These are phyloP conservation scores for Colletotrichum sp. DNA, from an alignment of 2,329 filamentous ascomycete species.

Conservation along the genomic window DNA sequence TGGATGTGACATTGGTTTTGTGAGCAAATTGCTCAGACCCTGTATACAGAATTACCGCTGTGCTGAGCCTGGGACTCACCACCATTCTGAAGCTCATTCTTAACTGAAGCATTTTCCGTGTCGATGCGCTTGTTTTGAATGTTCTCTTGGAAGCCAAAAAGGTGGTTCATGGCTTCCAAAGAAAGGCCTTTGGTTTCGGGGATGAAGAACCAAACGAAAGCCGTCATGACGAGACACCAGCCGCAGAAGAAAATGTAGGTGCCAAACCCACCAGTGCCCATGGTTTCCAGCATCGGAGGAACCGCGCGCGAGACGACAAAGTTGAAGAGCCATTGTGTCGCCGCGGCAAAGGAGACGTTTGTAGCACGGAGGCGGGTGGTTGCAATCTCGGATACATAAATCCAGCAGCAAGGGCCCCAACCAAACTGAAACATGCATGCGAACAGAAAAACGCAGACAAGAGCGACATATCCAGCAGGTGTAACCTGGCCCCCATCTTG, in stretches of 20 bases:
- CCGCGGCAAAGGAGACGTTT: slow-evolving; percentile 65
- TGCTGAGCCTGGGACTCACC: neutral
- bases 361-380: slow-evolving; percentile 49
- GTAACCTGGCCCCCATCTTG: slow-evolving; percentile 35
- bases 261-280: slow-evolving; percentile 46
- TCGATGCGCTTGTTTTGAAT: neutral
- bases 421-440: slow-evolving; percentile 39
- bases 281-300: slow-evolving; percentile 64
- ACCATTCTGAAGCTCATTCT: neutral
- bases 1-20: neutral
- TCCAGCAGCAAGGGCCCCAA: slow-evolving; percentile 48
- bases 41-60: neutral
- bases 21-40: neutral
- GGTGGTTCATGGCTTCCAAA: slow-evolving; percentile 14
- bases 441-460: slow-evolving; percentile 72
- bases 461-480: slow-evolving; percentile 62
- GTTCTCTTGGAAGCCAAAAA: slow-evolving; percentile 11
- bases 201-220: slow-evolving; percentile 42
- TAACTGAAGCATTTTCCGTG: neutral
- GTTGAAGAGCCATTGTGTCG: slow-evolving; percentile 70
- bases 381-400: slow-evolving; percentile 53
- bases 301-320: slow-evolving; percentile 68
- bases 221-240: slow-evolving; percentile 39
- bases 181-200: slow-evolving; percentile 54
- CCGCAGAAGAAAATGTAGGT: slow-evolving; percentile 41